Conservation (phyloP, 2,329 filamentous ascomycete genomes). For the Colletotrichum paranaense region DNA sequence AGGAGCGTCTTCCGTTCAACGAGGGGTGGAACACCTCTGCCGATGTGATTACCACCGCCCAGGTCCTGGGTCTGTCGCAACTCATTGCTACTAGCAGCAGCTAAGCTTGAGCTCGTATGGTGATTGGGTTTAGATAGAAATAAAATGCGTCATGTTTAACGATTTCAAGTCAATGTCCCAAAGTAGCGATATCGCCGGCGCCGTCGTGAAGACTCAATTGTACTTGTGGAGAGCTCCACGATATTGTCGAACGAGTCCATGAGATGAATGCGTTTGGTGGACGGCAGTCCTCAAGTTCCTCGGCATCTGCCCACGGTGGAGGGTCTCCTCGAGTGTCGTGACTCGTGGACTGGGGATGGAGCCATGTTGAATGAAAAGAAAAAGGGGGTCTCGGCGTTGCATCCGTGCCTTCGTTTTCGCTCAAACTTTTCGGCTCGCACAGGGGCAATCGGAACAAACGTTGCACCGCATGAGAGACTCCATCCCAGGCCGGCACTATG, state of each 20-base stretch:
- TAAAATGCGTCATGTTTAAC: background rate
- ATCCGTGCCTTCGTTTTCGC: background rate
- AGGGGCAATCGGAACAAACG: background rate
- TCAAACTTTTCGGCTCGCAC: background rate
- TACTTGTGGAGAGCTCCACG: background rate
- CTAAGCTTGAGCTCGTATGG: background rate
- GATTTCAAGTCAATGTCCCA: background rate
- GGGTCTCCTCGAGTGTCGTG: background rate
- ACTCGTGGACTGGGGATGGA: background rate
- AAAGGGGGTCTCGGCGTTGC: too few relatives aligned
- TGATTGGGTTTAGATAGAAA: background rate
- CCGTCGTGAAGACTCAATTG: background rate
- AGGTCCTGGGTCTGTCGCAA: conserved; percentile 27
- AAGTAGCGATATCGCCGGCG: background rate
- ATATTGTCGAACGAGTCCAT: background rate
- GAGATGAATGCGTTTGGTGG: too few relatives aligned
- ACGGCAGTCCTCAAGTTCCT: background rate
- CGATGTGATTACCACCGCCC: conserved; percentile 6
- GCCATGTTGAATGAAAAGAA: background rate
- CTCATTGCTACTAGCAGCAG: conserved; percentile 23
- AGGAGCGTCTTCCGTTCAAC: conserved; percentile 31
- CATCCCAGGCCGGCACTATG: background rate
- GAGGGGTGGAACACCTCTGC: conserved; percentile 23
- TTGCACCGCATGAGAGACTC: background rate
- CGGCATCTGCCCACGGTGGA: background rate